Conservation (phyloP, 129 eudicot species). For the Scalesia atractyloides region DNA sequence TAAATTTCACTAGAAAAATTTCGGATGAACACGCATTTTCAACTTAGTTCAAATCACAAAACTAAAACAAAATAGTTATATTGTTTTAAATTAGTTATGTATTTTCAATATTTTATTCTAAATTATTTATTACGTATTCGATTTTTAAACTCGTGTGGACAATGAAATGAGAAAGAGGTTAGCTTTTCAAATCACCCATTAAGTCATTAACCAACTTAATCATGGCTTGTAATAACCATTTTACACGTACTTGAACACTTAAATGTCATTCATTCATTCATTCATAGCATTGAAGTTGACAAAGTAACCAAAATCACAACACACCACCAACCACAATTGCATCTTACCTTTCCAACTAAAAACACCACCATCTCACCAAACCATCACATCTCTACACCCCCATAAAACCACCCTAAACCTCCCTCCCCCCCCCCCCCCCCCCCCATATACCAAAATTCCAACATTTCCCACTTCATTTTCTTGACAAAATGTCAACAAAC, state of each 20-base stretch:
- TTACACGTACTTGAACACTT: neutral
- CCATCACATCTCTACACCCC: constrained; percentile 3
- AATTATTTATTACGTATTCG: too few species aligned
- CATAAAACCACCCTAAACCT: neutral
- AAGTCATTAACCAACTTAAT: too few species aligned
- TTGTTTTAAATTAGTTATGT: too few species aligned
- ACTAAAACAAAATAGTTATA: too few species aligned
- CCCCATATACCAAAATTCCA: constrained; percentile 20
- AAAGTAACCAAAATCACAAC: constrained; percentile 16
- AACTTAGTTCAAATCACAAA: too few species aligned
- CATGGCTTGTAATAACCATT: neutral
- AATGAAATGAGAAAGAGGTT: too few species aligned
- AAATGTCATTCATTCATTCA: too few species aligned
- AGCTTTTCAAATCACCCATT: too few species aligned
- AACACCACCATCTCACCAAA: constrained; percentile 36
- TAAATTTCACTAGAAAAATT: too few species aligned
- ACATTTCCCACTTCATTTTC: constrained; percentile 22
- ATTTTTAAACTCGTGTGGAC: too few species aligned
- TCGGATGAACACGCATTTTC: too few species aligned
- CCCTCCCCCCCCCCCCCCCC: constrained; percentile 9
- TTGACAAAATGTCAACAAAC: constrained; percentile 31
- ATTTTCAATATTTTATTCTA: too few species aligned
- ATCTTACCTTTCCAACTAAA: neutral
- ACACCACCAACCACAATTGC: constrained; percentile 27
- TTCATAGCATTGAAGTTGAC: neutral